Conservation (phyloP, 78 protist genomes). For the Dictyostelium brefeldianum region DNA sequence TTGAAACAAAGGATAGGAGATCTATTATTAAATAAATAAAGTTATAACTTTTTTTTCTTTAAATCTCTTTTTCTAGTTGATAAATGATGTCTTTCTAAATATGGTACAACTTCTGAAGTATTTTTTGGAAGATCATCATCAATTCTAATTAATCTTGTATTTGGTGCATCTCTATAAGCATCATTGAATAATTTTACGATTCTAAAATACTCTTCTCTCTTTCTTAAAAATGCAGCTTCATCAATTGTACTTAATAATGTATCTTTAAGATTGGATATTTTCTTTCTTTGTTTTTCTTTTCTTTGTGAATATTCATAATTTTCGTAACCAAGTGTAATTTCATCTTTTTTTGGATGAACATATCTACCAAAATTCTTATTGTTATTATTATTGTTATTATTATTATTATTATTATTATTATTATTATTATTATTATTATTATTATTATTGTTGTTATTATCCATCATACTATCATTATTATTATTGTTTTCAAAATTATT, state of each 20-base stretch:
- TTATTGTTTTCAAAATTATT: background rate
- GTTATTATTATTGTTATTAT: background rate
- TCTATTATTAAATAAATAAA: too few relatives aligned
- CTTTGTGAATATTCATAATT: too few relatives aligned
- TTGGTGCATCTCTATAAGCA: background rate
- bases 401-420: background rate
- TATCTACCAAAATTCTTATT: background rate
- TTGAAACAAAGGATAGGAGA: too few relatives aligned
- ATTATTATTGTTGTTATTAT: background rate
- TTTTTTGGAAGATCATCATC: slow-evolving; percentile 50
- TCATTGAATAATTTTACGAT: slow-evolving; percentile 3
- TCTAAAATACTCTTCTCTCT: slow-evolving; percentile 6
- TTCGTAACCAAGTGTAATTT: too few relatives aligned
- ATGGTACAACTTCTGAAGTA: background rate
- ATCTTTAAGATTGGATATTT: slow-evolving; percentile 42
- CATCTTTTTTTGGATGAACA: too few relatives aligned
- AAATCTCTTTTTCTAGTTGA: background rate
- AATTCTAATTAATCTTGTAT: slow-evolving; percentile 18
- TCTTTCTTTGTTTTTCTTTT: slow-evolving; percentile 50
- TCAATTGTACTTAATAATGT: background rate
- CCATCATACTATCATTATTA: background rate
- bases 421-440: background rate
- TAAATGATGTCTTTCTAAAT: slow-evolving; percentile 3
- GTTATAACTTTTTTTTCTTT: background rate
- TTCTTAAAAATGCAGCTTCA: slow-evolving; percentile 1